Conservation (phyloP, 805 yeast species). For the Saccharomycopsis sp. region DNA sequence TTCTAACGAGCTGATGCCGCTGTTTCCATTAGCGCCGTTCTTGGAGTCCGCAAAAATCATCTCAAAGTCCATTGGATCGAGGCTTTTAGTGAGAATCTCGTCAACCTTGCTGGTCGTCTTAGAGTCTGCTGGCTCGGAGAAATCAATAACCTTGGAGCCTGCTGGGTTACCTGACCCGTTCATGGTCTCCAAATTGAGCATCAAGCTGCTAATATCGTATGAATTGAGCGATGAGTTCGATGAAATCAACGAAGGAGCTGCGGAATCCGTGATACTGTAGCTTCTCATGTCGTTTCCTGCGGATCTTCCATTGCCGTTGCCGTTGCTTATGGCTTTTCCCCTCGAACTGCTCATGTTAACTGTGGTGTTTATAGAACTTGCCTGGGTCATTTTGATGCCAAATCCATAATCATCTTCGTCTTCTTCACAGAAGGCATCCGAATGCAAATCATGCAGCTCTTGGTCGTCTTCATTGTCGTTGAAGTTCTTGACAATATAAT, state of each 20-base stretch:
- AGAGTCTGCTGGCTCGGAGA: neutral
- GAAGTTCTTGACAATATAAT: constrained; percentile 3
- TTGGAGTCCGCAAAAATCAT: neutral
- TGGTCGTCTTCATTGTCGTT: constrained; percentile 4
- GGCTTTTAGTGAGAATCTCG: neutral
- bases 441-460: constrained; percentile 4
- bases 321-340: neutral
- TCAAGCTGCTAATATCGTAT: constrained; percentile 4
- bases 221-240: constrained; percentile 7
- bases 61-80: neutral
- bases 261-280: neutral
- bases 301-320: neutral
- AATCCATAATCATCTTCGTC: constrained; percentile 1
- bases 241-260: constrained; percentile 9
- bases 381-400: constrained; percentile 1
- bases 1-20: neutral
- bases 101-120: neutral
- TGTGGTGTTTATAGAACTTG: neutral
- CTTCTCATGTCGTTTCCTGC: neutral
- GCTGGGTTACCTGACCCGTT: neutral
- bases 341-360: neutral
- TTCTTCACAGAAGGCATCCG: neutral
- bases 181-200: constrained; percentile 4
- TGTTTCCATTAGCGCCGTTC: neutral
- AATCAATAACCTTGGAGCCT: neutral